Evolutionary conservation across 2,329 filamentous ascomycete species (phyloP).

Genomic region (Beauveria rudraprayagi): DNA sequence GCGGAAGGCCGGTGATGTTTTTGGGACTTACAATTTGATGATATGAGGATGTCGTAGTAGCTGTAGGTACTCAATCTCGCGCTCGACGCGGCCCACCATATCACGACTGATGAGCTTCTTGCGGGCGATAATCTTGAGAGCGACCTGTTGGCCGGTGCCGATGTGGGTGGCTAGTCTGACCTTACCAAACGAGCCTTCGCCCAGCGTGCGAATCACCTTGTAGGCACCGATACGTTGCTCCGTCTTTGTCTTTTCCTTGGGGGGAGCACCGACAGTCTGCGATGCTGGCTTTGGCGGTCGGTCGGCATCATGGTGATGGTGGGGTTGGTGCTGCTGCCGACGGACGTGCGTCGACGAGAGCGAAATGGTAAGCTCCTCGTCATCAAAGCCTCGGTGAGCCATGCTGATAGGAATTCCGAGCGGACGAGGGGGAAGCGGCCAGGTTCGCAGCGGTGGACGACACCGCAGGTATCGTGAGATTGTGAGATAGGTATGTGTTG

Average conservation of each 20-base stretch:
- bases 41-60: constrained; percentile 94
- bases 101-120: constrained; percentile 95
- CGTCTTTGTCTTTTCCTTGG: constrained; percentile 45
- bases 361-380: constrained; percentile 76
- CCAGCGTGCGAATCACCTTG: constrained; percentile 79
- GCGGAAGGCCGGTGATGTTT: neutral
- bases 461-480: neutral
- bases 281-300: constrained; percentile 19
- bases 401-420: constrained; percentile 25
- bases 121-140: constrained; percentile 93
- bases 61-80: constrained; percentile 97
- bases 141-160: constrained; percentile 88
- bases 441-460: neutral
- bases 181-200: constrained; percentile 96
- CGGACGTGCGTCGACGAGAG: constrained; percentile 58
- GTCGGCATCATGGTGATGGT: constrained; percentile 16
- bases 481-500: neutral
- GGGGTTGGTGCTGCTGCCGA: constrained; percentile 28
- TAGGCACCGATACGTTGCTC: constrained; percentile 89
- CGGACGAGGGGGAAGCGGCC: neutral
- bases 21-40: constrained; percentile 73
- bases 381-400: constrained; percentile 56
- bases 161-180: constrained; percentile 94
- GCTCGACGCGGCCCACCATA: constrained; percentile 95
- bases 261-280: constrained; percentile 22